Evolutionary conservation across 805 yeast species (phyloP), one percentile per base, ranked within the genome.

Genomic region (Lipomyces lipofer): DNA sequence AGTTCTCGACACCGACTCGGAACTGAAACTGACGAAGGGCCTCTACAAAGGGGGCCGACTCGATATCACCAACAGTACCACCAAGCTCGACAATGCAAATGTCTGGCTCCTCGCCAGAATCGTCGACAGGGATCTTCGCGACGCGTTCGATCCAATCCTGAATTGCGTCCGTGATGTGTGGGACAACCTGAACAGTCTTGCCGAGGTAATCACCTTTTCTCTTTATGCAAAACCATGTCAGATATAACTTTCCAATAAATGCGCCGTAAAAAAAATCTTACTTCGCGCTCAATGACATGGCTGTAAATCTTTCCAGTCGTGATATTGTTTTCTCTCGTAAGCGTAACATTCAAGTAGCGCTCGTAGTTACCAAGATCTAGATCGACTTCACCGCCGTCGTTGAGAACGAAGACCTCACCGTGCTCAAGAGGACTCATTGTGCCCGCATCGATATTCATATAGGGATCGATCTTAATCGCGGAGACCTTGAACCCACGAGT

Each of bases 391-490:
- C 99, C 99, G 72, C 99, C 99, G 71, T 94, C 99, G 71, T 92
- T 88, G 68, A 94, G 79, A 49, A 94, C 98, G 71, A 94, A 94
- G 71, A 96, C 96, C 74, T 94, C 99, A 27, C 99, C 99, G 70
- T 94, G 99, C 73, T 94, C 99, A 69, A 94, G 78, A 21, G 99
- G 99, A 39, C 97, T 88, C 99, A 94, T 94, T 43, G 99, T 94
- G 66, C 99, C 99, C 36, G 99, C 99, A 76, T 94, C 99, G 64
- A 94, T 89, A 75, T 94, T 94, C 95, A 94, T 88, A 75, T 94
- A 94, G 38, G 99, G 99, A 76, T 94, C 99, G 67, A 94, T 94
- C 73, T 94, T 94, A 76, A 94, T 92, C 13, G 98, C 90, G 3
- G 99, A 92, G 59, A 92, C 98, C 69, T 95, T 85, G 67, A 87